phyloP scores from a whole-genome alignment of 2,329 filamentous ascomycete genomes.

The Colletotrichum tropicicola region DNA sequence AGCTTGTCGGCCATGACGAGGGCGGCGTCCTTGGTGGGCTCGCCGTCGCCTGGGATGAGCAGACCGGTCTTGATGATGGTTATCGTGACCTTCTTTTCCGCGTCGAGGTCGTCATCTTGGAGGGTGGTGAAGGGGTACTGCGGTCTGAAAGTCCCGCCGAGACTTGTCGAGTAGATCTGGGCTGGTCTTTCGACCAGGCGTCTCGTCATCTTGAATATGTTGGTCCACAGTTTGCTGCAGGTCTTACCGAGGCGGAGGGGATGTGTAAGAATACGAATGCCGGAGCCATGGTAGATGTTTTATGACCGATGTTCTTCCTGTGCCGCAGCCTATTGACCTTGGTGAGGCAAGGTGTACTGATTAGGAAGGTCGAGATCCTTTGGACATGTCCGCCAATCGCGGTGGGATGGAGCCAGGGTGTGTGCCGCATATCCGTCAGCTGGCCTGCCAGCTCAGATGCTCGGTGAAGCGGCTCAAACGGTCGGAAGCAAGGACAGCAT shows the following conservation, averaged over 20 bases:
- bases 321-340: too few relatives aligned
- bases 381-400: too few relatives aligned
- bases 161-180: conserved; percentile 38
- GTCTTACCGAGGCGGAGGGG: not conserved
- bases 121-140: not conserved
- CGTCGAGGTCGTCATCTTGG: not conserved
- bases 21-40: conserved; percentile 48
- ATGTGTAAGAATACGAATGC: not conserved
- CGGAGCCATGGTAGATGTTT: too few relatives aligned
- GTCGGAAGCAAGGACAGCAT: too few relatives aligned
- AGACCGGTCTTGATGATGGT: conserved; percentile 42
- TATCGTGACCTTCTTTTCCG: conserved; percentile 36
- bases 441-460: too few relatives aligned
- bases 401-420: too few relatives aligned
- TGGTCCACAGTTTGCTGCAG: too few relatives aligned
- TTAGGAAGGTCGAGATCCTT: not conserved
- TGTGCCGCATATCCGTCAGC: not conserved
- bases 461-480: too few relatives aligned
- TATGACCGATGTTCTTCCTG: too few relatives aligned
- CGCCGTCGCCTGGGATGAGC: conserved; percentile 56
- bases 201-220: conserved; percentile 21
- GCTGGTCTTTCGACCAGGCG: conserved; percentile 8
- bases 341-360: not conserved
- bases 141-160: conserved; percentile 37
- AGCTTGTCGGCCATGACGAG: conserved; percentile 47